Evolutionary conservation across 2,329 filamentous ascomycete genomes (phyloP).

Genomic region (Diaporthe sp.): DNA sequence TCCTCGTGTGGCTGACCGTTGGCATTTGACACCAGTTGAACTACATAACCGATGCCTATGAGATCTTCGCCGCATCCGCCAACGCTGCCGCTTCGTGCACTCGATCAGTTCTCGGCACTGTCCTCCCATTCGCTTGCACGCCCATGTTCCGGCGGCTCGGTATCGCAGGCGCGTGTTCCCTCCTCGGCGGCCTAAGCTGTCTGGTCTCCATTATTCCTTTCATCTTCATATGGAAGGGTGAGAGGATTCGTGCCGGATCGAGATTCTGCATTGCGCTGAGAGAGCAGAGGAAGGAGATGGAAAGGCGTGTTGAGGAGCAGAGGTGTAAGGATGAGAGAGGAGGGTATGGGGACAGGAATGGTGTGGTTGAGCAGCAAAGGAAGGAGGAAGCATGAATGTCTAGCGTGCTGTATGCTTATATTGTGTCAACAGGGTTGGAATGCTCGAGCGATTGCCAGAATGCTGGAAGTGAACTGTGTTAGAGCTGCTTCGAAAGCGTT

Average conservation of each 20-base stretch:
- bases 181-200: conserved; percentile 65
- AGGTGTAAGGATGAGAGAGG: conserved; percentile 35
- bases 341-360: neutral
- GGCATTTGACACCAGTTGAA: conserved; percentile 52
- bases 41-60: conserved; percentile 78
- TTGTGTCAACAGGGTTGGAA: neutral
- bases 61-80: conserved; percentile 72
- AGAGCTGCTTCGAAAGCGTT: neutral
- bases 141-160: conserved; percentile 64
- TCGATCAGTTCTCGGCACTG: conserved; percentile 64
- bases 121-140: conserved; percentile 69
- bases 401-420: neutral
- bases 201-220: conserved; percentile 66
- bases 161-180: conserved; percentile 65
- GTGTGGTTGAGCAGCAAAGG: neutral
- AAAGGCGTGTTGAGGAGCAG: conserved; percentile 56
- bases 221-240: conserved; percentile 68
- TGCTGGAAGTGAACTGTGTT: neutral
- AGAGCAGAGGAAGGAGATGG: conserved; percentile 63
- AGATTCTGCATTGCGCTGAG: conserved; percentile 74
- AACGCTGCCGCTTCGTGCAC: conserved; percentile 65
- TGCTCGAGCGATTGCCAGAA: neutral
- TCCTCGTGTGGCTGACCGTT: neutral
- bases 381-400: conserved; percentile 11
- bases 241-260: conserved; percentile 68